A percentile compares a stretch with the other conserved stretches of the same genome.
phyloP scores from a whole-genome alignment of 2,329 filamentous ascomycete species.

The Teratosphaeria destructans region DNA sequence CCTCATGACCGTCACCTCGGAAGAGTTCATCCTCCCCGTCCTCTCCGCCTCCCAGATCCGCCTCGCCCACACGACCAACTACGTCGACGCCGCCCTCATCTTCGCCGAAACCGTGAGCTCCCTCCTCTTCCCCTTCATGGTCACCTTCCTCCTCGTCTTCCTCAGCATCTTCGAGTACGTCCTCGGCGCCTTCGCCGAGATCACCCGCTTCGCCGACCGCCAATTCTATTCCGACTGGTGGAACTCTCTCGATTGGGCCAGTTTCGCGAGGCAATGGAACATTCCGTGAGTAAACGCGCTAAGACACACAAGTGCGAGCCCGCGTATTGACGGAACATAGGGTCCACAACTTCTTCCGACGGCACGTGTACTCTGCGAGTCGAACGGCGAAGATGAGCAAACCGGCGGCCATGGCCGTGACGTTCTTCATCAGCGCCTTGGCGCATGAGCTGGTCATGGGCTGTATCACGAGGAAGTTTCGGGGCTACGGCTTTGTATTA shows the following conservation, averaged over 20 bases:
- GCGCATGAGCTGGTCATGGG: slow-evolving; percentile 95
- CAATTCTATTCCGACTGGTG: slow-evolving; percentile 79
- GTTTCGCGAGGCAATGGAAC: slow-evolving; percentile 39
- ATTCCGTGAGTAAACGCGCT: no score
- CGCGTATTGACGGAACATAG: no score
- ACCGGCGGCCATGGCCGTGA: slow-evolving; percentile 71
- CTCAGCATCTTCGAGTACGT: slow-evolving; percentile 98
- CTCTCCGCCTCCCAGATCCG: slow-evolving; percentile 59
- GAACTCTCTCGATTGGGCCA: slow-evolving; percentile 79
- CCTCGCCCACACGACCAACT: slow-evolving; percentile 38
- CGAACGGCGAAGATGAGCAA: slow-evolving; percentile 61
- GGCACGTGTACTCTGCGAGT: slow-evolving; percentile 85
- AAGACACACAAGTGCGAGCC: no score
- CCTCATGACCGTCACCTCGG: slow-evolving; percentile 77
- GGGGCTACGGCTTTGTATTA: slow-evolving; percentile 84
- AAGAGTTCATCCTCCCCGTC: slow-evolving; percentile 92
- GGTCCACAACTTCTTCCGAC: slow-evolving; percentile 86
- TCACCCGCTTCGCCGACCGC: slow-evolving; percentile 72
- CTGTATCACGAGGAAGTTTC: slow-evolving; percentile 92
- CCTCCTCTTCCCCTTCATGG: slow-evolving; percentile 94
- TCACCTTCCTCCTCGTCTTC: slow-evolving; percentile 90
- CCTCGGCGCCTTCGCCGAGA: slow-evolving; percentile 86
- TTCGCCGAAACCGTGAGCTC: slow-evolving; percentile 82
- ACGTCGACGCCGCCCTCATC: slow-evolving; percentile 63
- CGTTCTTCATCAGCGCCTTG: slow-evolving; percentile 79